Percentiles rank a stretch among this genome's conserved stretches.
Evolutionary conservation across 768 basidiomycete species (phyloP).

Genomic region (Rhodotorula diobovata): DNA sequence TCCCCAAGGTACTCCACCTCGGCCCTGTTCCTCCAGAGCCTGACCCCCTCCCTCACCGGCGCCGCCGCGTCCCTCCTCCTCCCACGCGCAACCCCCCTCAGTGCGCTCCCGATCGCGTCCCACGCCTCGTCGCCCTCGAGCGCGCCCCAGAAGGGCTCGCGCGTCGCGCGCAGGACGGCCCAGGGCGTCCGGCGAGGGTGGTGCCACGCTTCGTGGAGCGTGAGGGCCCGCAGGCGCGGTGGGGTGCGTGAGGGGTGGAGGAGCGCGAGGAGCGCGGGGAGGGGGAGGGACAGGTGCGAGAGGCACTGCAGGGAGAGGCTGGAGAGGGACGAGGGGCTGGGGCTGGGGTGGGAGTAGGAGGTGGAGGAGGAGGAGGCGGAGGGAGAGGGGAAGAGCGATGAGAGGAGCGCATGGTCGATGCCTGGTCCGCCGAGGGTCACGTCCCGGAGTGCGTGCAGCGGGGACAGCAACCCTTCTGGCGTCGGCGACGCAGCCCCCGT

Average conservation of each 20-base stretch:
- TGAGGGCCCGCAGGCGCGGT: not conserved
- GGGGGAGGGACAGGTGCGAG: not conserved
- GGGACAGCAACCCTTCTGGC: not conserved
- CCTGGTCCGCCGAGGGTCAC: conserved; percentile 10
- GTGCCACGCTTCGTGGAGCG: not conserved
- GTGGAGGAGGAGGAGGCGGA: not conserved
- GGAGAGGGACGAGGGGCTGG: too few species aligned
- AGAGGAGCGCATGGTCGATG: not conserved
- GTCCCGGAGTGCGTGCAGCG: not conserved
- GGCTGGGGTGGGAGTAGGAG: not conserved
- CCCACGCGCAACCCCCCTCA: not conserved
- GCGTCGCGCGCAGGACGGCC: not conserved
- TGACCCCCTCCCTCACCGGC: not conserved
- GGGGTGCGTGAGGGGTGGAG: not conserved
- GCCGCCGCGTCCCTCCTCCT: not conserved
- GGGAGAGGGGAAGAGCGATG: not conserved
- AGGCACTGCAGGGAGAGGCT: conserved; percentile 4
- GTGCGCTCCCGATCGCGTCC: not conserved
- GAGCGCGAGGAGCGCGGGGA: conserved; percentile 2
- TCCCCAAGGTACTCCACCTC: conserved; percentile 8
- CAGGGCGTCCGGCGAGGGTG: not conserved
- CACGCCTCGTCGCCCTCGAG: not conserved
- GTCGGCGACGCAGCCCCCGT: not conserved
- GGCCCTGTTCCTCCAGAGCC: conserved; percentile 8
- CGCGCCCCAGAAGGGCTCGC: not conserved